Percentiles rank a stretch among this genome's conserved stretches.
Evolutionary conservation across 2,329 filamentous ascomycete species (phyloP).

Genomic region (Hymenoscyphus fructigenus): DNA sequence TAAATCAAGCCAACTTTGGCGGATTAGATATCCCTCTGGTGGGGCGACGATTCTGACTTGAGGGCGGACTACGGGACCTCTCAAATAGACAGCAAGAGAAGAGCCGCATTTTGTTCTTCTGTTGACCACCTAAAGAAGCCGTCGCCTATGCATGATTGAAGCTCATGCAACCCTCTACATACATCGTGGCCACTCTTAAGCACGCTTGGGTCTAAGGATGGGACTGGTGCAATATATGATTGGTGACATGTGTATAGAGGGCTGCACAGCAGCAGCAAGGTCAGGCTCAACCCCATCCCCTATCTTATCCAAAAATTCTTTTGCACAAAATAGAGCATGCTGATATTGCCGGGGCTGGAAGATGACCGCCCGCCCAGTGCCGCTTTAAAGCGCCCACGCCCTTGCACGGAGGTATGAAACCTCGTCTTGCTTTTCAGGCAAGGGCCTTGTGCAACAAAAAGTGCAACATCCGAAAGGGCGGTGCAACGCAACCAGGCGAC

Average conservation of each 20-base stretch:
- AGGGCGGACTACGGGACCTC: neutral
- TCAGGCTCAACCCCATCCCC: too few relatives aligned
- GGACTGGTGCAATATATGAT: neutral
- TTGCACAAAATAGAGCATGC: too few relatives aligned
- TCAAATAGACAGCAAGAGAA: neutral
- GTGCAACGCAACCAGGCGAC: too few relatives aligned
- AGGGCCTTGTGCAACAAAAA: neutral
- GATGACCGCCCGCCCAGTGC: neutral
- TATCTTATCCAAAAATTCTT: neutral
- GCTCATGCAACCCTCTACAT: neutral
- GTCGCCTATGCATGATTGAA: neutral
- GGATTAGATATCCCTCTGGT: neutral
- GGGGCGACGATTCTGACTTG: neutral
- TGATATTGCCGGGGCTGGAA: neutral
- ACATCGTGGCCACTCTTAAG: neutral
- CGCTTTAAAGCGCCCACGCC: neutral
- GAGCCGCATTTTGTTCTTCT: neutral
- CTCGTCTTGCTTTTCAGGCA: neutral
- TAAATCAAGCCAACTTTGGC: neutral
- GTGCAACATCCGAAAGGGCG: too few relatives aligned
- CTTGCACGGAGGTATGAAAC: too few relatives aligned
- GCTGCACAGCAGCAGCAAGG: neutral
- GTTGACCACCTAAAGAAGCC: neutral
- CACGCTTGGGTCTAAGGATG: neutral
- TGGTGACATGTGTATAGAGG: neutral